Conservation (phyloP, 352 stramenopile species). For the Blastocystis sp. region DNA sequence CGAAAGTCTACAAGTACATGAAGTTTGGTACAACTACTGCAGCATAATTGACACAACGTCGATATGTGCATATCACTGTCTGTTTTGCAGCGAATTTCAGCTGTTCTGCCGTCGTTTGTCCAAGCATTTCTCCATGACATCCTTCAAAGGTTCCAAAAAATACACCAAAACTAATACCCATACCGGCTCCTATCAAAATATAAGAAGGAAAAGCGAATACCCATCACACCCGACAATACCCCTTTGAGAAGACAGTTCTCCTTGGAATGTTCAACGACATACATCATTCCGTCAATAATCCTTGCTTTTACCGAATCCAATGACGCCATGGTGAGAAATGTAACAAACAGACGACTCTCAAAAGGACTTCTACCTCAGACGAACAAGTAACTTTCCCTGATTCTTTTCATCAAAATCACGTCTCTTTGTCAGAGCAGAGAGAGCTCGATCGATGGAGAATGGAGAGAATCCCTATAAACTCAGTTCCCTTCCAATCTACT, state of each 20-base stretch:
- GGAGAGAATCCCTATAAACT: conserved; percentile 20
- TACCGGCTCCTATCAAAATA: neutral
- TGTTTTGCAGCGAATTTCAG: neutral
- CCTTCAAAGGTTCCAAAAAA: conserved; percentile 1
- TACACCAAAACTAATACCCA: neutral
- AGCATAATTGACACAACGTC: neutral
- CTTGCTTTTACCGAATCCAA: neutral
- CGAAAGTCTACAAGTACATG: neutral
- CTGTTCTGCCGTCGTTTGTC: neutral
- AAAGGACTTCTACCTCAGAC: conserved; percentile 27
- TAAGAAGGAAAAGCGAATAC: neutral
- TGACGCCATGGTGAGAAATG: neutral
- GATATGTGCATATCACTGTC: neutral
- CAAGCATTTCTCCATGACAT: neutral
- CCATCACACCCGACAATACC: neutral
- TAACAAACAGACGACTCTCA: conserved; percentile 38
- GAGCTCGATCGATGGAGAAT: conserved; percentile 49
- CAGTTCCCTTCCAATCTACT: neutral
- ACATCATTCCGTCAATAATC: neutral
- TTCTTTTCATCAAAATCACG: conserved; percentile 62
- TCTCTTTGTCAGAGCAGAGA: conserved; percentile 54
- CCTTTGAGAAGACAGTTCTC: neutral
- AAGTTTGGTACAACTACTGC: neutral
- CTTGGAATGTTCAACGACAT: neutral
- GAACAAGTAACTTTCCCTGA: conserved; percentile 33